Evolutionary conservation across 2,329 filamentous ascomycete genomes (phyloP).

Genomic region (Exserohilum turcica): DNA sequence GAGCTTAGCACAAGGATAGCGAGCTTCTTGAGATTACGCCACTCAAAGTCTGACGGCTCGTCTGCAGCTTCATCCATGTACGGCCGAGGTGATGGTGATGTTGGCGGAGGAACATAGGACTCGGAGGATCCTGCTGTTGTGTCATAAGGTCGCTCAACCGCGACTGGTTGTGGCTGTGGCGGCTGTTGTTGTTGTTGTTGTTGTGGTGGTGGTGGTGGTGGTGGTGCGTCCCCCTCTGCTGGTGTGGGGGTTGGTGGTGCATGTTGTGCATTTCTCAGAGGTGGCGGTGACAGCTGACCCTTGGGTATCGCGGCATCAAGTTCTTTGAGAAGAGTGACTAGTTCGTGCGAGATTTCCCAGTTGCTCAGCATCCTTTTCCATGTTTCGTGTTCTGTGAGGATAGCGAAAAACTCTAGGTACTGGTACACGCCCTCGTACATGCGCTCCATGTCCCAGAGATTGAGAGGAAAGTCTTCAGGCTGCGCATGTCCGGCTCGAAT

Average conservation of each 20-base stretch:
- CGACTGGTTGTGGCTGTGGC: slow-evolving; percentile 43
- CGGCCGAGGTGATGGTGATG: slow-evolving; percentile 48
- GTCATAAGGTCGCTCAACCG: slow-evolving; percentile 71
- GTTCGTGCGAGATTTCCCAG: slow-evolving; percentile 89
- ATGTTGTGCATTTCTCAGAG: slow-evolving; percentile 52
- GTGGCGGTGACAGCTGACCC: slow-evolving; percentile 60
- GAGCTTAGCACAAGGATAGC: slow-evolving; percentile 89
- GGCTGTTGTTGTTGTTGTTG: slow-evolving; percentile 34
- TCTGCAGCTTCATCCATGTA: slow-evolving; percentile 57
- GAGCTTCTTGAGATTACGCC: slow-evolving; percentile 88
- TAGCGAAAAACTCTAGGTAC: slow-evolving; percentile 91
- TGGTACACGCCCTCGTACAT: slow-evolving; percentile 94
- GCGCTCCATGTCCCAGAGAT: slow-evolving; percentile 96
- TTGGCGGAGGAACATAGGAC: slow-evolving; percentile 48
- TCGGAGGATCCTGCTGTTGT: slow-evolving; percentile 52
- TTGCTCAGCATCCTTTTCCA: slow-evolving; percentile 85
- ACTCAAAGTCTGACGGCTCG: slow-evolving; percentile 69
- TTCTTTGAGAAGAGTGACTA: slow-evolving; percentile 83
- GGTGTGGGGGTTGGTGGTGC: slow-evolving; percentile 39
- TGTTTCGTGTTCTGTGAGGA: slow-evolving; percentile 81
- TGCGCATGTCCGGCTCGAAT: slow-evolving; percentile 78
- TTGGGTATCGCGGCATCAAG: slow-evolving; percentile 88
- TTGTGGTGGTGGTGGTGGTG: no score
- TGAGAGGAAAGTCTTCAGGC: slow-evolving; percentile 87
- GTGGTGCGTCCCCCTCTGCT: slow-evolving; percentile 21